Evolutionary conservation across 2,329 filamentous ascomycete species (phyloP).

Genomic region (Fusarium sp.): DNA sequence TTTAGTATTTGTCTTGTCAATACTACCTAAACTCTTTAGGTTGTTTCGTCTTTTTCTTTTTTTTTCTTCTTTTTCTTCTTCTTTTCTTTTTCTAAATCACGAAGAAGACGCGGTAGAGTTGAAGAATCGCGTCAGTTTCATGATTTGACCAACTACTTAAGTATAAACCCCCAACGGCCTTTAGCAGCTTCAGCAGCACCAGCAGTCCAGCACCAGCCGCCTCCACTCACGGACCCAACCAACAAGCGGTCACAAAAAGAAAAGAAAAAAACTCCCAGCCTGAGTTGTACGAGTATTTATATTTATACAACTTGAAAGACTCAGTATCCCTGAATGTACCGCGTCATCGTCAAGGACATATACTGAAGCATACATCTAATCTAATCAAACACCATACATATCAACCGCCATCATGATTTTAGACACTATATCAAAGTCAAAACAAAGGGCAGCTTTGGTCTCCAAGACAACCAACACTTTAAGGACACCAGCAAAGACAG

Average conservation of each 20-base stretch:
- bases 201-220: not conserved
- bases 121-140: not conserved
- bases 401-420: not conserved
- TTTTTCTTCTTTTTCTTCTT: not conserved
- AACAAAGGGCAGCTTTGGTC: not conserved
- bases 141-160: not conserved
- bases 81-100: not conserved
- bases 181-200: not conserved
- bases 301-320: not conserved
- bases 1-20: no score
- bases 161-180: not conserved
- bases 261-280: not conserved
- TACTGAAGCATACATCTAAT: not conserved
- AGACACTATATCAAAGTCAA: not conserved
- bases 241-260: not conserved
- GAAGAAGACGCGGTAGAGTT: not conserved
- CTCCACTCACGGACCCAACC: not conserved
- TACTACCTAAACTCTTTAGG: not conserved
- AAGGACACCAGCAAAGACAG: not conserved
- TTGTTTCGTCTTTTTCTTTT: not conserved
- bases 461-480: not conserved
- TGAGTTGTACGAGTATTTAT: not conserved
- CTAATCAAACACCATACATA: not conserved
- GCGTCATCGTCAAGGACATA: not conserved
- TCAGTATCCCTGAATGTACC: not conserved